Percentiles rank a stretch among this genome's conserved stretches.
These are phyloP conservation scores for Mortierella sp. DNA, from an alignment of 371 early-diverging fungal species.

Conservation along the genomic window DNA sequence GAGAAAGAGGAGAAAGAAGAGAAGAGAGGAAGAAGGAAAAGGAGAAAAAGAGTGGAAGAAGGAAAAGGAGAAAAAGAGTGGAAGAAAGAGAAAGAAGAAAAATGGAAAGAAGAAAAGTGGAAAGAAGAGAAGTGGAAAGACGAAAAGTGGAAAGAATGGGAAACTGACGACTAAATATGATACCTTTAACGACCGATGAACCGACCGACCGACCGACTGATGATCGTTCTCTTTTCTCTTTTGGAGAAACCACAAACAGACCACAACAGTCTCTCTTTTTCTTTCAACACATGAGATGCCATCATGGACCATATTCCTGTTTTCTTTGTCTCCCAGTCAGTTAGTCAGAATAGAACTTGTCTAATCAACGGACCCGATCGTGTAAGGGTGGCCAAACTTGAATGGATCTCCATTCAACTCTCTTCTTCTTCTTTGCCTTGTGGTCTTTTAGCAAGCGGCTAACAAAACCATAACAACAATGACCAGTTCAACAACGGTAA, in stretches of 20 bases:
- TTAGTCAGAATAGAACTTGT: slow-evolving; percentile 7
- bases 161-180: not conserved
- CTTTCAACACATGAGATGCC: not conserved
- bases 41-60: not conserved
- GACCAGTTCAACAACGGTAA: not conserved
- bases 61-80: not conserved
- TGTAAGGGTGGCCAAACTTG: not conserved
- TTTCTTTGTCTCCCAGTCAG: not conserved
- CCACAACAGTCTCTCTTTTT: not conserved
- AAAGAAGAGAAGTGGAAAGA: not conserved
- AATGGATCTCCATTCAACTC: not conserved
- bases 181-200: not conserved
- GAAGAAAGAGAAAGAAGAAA: not conserved
- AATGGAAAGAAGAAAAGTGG: not conserved
- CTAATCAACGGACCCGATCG: too few relatives aligned
- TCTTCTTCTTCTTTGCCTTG: not conserved
- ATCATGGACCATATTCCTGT: not conserved
- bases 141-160: not conserved
- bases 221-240: not conserved
- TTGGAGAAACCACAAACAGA: not conserved
- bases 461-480: not conserved
- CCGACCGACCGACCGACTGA: not conserved
- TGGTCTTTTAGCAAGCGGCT: not conserved
- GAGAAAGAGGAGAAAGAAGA: not conserved
- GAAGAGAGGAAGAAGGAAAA: not conserved